phyloP scores from a whole-genome alignment of 2,329 filamentous ascomycete genomes.

The Botrytis porri region DNA sequence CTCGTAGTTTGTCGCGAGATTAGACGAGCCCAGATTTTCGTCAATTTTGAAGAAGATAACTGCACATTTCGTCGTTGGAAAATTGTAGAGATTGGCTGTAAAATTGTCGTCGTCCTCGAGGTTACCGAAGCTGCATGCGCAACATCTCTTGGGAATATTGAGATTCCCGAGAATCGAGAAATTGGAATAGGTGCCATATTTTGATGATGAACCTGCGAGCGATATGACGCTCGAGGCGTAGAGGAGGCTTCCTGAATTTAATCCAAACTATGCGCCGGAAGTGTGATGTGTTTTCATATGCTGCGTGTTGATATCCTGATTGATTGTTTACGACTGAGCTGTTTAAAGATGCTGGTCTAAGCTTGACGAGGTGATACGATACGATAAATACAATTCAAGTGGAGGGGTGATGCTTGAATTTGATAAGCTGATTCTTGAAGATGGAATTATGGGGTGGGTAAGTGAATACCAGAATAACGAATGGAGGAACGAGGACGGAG shows the following conservation, averaged over 20 bases:
- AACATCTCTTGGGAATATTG: neutral
- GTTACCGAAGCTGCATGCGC: neutral
- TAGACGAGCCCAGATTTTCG: neutral
- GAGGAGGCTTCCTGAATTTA: neutral
- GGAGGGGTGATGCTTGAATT: slow-evolving; percentile 8
- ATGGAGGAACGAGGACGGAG: neutral
- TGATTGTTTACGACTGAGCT: slow-evolving; percentile 9
- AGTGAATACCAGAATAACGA: neutral
- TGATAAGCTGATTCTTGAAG: slow-evolving; percentile 25
- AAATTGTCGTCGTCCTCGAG: neutral
- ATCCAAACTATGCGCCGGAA: neutral
- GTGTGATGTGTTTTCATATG: neutral
- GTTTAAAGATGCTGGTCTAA: neutral
- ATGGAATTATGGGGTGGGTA: neutral
- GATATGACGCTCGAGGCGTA: slow-evolving; percentile 3
- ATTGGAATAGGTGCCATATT: slow-evolving; percentile 15
- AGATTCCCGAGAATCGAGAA: neutral
- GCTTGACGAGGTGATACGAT: slow-evolving; percentile 20
- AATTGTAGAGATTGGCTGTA: neutral
- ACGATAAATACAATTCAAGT: slow-evolving; percentile 12
- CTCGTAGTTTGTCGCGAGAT: neutral
- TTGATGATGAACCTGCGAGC: slow-evolving; percentile 7
- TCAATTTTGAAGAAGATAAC: neutral
- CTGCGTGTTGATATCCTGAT: neutral
- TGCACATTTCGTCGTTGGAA: neutral